Percentiles rank a stretch among this genome's conserved stretches.
These are phyloP conservation scores for Umbelopsis vinacea DNA, from an alignment of 192 early-diverging fungal species.

Conservation along the genomic window DNA sequence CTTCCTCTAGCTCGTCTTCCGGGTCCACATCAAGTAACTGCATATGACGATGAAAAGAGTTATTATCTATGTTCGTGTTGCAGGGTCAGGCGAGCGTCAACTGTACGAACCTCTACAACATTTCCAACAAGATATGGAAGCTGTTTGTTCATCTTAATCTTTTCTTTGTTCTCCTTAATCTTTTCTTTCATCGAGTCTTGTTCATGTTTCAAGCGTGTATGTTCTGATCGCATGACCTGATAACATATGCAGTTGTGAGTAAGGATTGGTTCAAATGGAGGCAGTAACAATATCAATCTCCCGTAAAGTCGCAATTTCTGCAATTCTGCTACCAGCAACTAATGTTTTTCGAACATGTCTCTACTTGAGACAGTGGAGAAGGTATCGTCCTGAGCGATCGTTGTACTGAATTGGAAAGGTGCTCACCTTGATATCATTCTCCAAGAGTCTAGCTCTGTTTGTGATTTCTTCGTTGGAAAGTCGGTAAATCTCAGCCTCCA, in stretches of 20 bases:
- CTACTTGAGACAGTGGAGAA: background rate
- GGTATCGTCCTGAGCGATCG: background rate
- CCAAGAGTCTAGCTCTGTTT: slow-evolving; percentile 89
- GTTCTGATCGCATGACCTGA: slow-evolving; percentile 90
- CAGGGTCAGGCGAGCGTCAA: background rate
- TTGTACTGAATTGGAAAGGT: background rate
- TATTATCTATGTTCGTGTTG: background rate
- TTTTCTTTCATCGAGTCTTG: slow-evolving; percentile 84
- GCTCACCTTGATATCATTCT: slow-evolving; percentile 94
- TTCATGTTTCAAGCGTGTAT: slow-evolving; percentile 87
- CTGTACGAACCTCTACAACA: slow-evolving; percentile 82
- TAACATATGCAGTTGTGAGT: background rate
- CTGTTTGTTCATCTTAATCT: slow-evolving; percentile 98
- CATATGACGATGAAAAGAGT: background rate
- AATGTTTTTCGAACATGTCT: too few relatives aligned
- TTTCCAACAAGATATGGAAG: slow-evolving; percentile 96
- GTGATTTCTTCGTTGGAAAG: slow-evolving; percentile 89
- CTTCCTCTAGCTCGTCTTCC: slow-evolving; percentile 88
- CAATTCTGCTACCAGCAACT: too few relatives aligned
- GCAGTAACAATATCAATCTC: background rate
- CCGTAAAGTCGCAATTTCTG: too few relatives aligned
- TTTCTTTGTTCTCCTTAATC: slow-evolving; percentile 98
- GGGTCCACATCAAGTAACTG: slow-evolving; percentile 92
- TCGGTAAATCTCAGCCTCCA: slow-evolving; percentile 90
- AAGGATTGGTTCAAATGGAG: background rate